Conservation (phyloP, 148 eudicot species). For the Cornus suecica region DNA sequence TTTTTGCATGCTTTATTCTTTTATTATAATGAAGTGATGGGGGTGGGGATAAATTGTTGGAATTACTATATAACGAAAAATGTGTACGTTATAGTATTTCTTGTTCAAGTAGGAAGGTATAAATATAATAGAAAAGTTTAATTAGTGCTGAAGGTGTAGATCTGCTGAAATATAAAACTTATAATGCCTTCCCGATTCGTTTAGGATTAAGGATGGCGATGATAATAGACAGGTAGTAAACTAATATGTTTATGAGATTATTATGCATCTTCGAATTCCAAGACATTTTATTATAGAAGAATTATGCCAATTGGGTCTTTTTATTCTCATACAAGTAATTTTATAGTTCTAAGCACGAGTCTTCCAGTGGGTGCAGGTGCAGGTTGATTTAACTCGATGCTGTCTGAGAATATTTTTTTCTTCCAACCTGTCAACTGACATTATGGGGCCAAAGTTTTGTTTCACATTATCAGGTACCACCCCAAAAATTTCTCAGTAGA, state of each 20-base stretch:
- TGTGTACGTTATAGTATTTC: too few species aligned
- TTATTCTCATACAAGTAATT: background rate
- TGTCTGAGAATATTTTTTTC: background rate
- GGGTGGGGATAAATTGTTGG: too few species aligned
- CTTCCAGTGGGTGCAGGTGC: background rate
- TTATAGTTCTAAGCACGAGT: background rate
- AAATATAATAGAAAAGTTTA: too few species aligned
- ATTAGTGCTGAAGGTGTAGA: too few species aligned
- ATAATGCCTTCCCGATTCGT: too few species aligned
- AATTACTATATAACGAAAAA: too few species aligned
- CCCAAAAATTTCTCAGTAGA: background rate
- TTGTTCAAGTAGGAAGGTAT: too few species aligned
- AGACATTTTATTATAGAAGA: background rate
- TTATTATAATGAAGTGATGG: too few species aligned
- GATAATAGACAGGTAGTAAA: background rate
- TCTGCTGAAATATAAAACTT: too few species aligned
- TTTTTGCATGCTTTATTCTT: too few species aligned
- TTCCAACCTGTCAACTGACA: slow-evolving; percentile 6
- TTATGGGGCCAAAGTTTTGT: background rate
- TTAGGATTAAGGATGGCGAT: too few species aligned
- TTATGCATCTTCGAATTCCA: background rate
- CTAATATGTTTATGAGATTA: background rate
- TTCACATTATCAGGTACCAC: background rate
- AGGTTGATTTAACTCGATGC: background rate
- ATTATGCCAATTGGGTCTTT: background rate